phyloP scores from a whole-genome alignment of 75 land plant species.

The Adiantum capillusveneris region DNA sequence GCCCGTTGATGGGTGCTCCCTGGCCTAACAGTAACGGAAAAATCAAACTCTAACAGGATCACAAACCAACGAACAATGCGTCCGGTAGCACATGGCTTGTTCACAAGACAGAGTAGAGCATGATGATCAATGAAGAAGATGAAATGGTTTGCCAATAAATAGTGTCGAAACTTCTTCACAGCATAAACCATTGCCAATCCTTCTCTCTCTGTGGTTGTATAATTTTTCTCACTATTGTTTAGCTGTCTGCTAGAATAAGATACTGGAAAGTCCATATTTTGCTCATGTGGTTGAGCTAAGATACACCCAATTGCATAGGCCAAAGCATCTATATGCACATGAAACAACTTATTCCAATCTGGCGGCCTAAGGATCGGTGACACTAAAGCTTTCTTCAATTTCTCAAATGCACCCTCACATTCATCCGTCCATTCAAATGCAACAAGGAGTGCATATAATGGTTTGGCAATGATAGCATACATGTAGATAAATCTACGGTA shows the following conservation, averaged over 20 bases:
- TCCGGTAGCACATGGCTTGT: not conserved
- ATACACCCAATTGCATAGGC: not conserved
- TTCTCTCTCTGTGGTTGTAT: too few species aligned
- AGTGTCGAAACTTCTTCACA: too few species aligned
- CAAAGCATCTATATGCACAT: not conserved
- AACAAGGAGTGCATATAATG: too few species aligned
- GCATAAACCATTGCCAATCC: too few species aligned
- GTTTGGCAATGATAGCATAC: too few species aligned
- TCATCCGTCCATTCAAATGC: too few species aligned
- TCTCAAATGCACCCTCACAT: too few species aligned
- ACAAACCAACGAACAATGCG: constrained; percentile 2
- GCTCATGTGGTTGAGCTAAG: constrained; percentile 1
- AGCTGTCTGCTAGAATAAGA: too few species aligned
- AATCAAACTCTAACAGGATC: constrained; percentile 1
- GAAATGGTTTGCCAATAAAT: not conserved
- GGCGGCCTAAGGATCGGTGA: not conserved
- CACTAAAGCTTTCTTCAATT: too few species aligned
- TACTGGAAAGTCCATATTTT: not conserved
- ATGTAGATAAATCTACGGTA: too few species aligned
- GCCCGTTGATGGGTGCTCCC: not conserved
- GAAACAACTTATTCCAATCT: not conserved
- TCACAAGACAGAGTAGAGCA: too few species aligned
- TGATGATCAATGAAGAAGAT: not conserved
- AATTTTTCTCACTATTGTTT: too few species aligned
- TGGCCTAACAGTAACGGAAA: not conserved